These are phyloP conservation scores for Citrullus mucosospermus DNA, from an alignment of 306 rosid species.

Conservation along the genomic window DNA sequence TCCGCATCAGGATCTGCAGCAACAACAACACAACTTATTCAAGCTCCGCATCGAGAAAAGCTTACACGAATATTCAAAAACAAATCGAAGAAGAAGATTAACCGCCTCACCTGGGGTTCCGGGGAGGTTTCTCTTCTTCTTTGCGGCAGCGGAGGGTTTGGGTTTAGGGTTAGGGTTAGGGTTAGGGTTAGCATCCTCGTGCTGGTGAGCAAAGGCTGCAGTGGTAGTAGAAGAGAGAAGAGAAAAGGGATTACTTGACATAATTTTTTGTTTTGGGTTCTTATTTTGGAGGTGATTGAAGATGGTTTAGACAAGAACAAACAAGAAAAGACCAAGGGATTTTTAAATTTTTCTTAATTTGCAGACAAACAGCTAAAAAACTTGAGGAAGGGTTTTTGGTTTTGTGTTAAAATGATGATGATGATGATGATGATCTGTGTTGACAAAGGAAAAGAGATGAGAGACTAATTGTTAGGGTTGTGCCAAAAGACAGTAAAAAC, in stretches of 20 bases:
- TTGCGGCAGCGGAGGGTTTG: slow-evolving; percentile 21
- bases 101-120: slow-evolving; percentile 68
- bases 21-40: background rate
- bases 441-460: background rate
- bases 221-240: slow-evolving; percentile 32
- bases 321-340: slow-evolving; percentile 2
- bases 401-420: slow-evolving; percentile 20
- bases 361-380: slow-evolving; percentile 16
- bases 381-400: slow-evolving; percentile 6
- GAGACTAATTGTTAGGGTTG: slow-evolving; percentile 17
- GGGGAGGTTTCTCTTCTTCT: slow-evolving; percentile 87
- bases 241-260: slow-evolving; percentile 59
- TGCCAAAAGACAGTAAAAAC: slow-evolving; percentile 65
- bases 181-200: slow-evolving; percentile 25
- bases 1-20: slow-evolving; percentile 91
- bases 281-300: slow-evolving; percentile 3
- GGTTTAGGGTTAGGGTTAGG: slow-evolving; percentile 47
- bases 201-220: slow-evolving; percentile 35
- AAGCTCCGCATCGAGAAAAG: background rate
- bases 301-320: slow-evolving; percentile 3
- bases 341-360: background rate
- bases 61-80: background rate
- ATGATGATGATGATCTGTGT: background rate
- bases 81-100: background rate
- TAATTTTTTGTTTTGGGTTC: slow-evolving; percentile 20